phyloP scores from a whole-genome alignment of 1,284 basidiomycete species.

The Xerocomus nothofagi region DNA sequence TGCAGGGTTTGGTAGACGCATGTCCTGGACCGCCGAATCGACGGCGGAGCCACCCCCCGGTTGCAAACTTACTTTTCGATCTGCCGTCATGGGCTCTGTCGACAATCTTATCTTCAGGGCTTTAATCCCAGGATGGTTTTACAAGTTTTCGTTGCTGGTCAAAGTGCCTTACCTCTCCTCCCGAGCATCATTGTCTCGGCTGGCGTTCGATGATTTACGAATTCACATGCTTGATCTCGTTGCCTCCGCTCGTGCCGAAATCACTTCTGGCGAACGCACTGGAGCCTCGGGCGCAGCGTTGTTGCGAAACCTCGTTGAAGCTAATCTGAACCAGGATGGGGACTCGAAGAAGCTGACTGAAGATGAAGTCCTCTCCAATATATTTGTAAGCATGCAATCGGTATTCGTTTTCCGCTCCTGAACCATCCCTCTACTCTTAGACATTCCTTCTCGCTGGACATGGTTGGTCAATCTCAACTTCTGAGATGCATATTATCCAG shows the following conservation, averaged over 20 bases:
- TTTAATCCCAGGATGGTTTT: constrained; percentile 37
- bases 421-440: constrained; percentile 19
- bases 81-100: constrained; percentile 35
- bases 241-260: constrained; percentile 35
- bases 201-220: constrained; percentile 38
- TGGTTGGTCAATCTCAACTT: constrained; percentile 13
- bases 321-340: constrained; percentile 41
- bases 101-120: constrained; percentile 34
- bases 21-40: constrained; percentile 36
- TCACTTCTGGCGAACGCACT: constrained; percentile 23
- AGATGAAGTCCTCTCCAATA: constrained; percentile 45
- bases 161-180: constrained; percentile 39
- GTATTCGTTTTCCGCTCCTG: background rate
- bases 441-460: constrained; percentile 41
- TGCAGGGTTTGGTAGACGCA: constrained; percentile 43
- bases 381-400: constrained; percentile 38
- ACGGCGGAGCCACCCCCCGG: constrained; percentile 30
- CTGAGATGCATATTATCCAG: background rate
- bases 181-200: constrained; percentile 24
- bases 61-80: constrained; percentile 36
- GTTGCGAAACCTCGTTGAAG: constrained; percentile 45
- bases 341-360: constrained; percentile 39
- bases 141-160: constrained; percentile 28
- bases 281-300: constrained; percentile 38
- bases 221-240: constrained; percentile 43